A percentile compares a stretch with the other conserved stretches of the same genome.
phyloP scores from a whole-genome alignment of 768 basidiomycete genomes.

The Leccinum arenicola region DNA sequence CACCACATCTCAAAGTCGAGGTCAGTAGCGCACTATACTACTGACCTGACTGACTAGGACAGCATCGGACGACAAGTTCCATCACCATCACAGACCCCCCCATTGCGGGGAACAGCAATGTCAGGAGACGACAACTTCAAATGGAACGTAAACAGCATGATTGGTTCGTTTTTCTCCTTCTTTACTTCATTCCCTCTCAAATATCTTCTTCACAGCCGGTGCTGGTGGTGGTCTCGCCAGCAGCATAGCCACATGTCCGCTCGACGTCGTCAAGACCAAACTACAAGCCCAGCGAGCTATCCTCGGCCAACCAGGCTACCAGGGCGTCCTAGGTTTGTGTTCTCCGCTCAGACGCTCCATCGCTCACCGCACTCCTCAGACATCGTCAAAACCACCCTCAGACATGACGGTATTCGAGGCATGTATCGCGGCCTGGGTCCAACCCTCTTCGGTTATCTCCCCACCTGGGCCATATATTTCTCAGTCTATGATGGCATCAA shows the following conservation, averaged over 20 bases:
- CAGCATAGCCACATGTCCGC: constrained; percentile 91
- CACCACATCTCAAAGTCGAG: background rate
- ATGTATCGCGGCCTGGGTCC: constrained; percentile 97
- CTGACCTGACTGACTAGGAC: no score
- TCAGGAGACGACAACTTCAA: constrained; percentile 45
- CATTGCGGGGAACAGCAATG: constrained; percentile 68
- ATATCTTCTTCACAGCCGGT: constrained; percentile 55
- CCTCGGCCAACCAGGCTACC: constrained; percentile 68
- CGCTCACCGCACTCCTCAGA: constrained; percentile 32
- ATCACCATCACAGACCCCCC: constrained; percentile 34
- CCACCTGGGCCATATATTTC: constrained; percentile 99
- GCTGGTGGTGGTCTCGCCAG: constrained; percentile 94
- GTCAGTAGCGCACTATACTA: no score
- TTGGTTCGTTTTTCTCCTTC: constrained; percentile 45
- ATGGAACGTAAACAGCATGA: constrained; percentile 80
- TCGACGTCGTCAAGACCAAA: constrained; percentile 97
- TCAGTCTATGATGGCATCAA: constrained; percentile 97
- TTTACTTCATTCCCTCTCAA: background rate
- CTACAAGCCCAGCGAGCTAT: constrained; percentile 88
- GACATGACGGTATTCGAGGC: constrained; percentile 76
- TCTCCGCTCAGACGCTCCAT: constrained; percentile 16
- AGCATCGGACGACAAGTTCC: background rate
- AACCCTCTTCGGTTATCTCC: constrained; percentile 93
- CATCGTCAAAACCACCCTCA: constrained; percentile 54
- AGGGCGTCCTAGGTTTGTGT: constrained; percentile 69